Base-by-base conservation (phyloP, 1,284 basidiomycete species). In the Leccinum fallax region DNA sequence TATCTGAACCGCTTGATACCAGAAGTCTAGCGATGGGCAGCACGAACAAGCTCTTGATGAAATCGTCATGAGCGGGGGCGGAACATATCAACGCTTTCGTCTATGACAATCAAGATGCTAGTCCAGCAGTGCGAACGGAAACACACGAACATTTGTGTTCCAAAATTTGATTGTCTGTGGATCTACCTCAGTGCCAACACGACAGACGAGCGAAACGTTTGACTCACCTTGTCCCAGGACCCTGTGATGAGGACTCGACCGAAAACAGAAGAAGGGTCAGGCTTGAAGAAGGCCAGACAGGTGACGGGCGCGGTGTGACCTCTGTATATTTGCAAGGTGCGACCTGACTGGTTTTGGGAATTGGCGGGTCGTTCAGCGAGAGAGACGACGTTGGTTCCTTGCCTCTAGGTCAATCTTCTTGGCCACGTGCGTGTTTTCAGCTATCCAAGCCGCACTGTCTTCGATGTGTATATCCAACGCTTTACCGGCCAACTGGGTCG, bases 281-380 rank as follows among this genome's bases (percentile, higher is more conserved):
- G 78, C 59, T 84, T 80, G 64, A 78, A 85, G 69, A 97, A 86
- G 5, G 86, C 85, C 30, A 98, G 77, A 28, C 83, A 87, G 1
- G 95, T 95, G 51, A 95, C 92, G 19, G 95, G 95, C 2, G 91
- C 95, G 10, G 83, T 84, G 74, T 98, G 95, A 0, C 93, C 94
- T 69, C 82, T 87, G 77, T 87, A 95, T 2, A 91, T 76, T 68
- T 88, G 86, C 56, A 85, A 73, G 1, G 89, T 91, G 72, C 88
- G 89, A 55, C 93, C 93, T 19, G 90, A 87, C 95, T 97, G 66
- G 48, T 46, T 43, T 53, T 32, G 51, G 61, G 48, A 53, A 61
- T 74, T 10, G 58, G 58, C 57, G 43, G 24, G 57, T 56, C 55
- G 57, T 61, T 57, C 60, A 59, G 48, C 54, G 21, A 28, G 57